Conservation (phyloP, 495 filamentous ascomycete species). For the Staphylotrichum longicolle region DNA sequence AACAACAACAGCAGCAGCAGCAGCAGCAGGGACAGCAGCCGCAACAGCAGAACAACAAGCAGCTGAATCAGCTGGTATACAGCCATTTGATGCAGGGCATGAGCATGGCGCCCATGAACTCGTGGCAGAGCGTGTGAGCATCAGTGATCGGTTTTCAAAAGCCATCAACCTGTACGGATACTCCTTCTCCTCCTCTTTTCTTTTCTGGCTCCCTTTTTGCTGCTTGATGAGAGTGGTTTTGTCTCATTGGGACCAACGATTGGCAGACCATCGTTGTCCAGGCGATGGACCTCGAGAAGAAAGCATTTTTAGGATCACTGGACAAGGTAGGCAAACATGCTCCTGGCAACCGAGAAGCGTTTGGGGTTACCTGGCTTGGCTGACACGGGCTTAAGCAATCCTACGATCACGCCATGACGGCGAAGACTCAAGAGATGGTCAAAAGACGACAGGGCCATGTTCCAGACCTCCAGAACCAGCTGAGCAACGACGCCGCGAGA, state of each 20-base stretch:
- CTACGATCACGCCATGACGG: slow-evolving; percentile 38
- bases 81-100: slow-evolving; percentile 21
- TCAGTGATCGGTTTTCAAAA: slow-evolving; percentile 35
- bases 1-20: slow-evolving; percentile 33
- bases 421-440: slow-evolving; percentile 37
- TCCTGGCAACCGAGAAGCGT: too few species aligned
- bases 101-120: slow-evolving; percentile 22
- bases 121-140: slow-evolving; percentile 38
- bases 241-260: too few species aligned
- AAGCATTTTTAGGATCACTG: slow-evolving; percentile 39
- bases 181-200: neutral
- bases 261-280: slow-evolving; percentile 33
- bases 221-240: too few species aligned
- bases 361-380: neutral
- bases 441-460: slow-evolving; percentile 44
- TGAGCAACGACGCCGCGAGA: slow-evolving; percentile 43
- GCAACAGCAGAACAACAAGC: slow-evolving; percentile 27
- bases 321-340: slow-evolving; percentile 41
- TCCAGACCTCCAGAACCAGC: slow-evolving; percentile 40
- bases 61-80: slow-evolving; percentile 17
- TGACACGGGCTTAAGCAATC: slow-evolving; percentile 30
- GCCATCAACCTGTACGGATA: slow-evolving; percentile 38
- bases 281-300: slow-evolving; percentile 44
- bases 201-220: neutral
- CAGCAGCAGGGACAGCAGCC: slow-evolving; percentile 28